Conservation (phyloP, 176 grass and related monocot genomes). For the Triticum urartu region DNA sequence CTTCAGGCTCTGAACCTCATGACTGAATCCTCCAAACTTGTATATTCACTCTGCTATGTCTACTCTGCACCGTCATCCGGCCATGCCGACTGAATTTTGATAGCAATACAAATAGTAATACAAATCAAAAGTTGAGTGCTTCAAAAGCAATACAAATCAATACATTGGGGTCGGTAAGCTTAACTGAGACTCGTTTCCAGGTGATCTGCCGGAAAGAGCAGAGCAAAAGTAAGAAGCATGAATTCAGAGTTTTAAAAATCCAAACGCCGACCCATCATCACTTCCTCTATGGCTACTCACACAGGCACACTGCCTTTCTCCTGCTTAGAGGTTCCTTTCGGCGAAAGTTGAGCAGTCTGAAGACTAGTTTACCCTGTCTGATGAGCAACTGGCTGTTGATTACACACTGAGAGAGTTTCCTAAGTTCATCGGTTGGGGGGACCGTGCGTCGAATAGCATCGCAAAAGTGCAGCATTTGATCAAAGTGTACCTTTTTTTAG, state of each 20-base stretch:
- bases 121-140: background rate
- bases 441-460: background rate
- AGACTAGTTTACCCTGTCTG: background rate
- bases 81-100: too few species aligned
- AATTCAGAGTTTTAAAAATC: background rate
- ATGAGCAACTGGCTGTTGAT: background rate
- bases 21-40: background rate
- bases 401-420: background rate
- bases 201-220: background rate
- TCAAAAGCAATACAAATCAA: background rate
- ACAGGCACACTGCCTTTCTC: background rate
- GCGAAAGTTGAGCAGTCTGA: background rate
- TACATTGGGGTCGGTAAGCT: too few species aligned
- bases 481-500: background rate
- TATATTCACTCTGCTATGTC: background rate
- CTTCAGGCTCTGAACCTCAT: slow-evolving; percentile 6
- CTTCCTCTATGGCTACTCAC: background rate
- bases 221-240: background rate
- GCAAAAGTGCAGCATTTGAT: slow-evolving; percentile 10
- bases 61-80: too few species aligned
- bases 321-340: background rate
- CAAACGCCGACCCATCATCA: background rate
- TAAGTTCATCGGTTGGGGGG: background rate
- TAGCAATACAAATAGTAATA: too few species aligned
- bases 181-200: too few species aligned